Evolutionary conservation across 2,329 filamentous ascomycete genomes (phyloP), one percentile per base, ranked within the genome.

Genomic region (Fusarium sublunatum): DNA sequence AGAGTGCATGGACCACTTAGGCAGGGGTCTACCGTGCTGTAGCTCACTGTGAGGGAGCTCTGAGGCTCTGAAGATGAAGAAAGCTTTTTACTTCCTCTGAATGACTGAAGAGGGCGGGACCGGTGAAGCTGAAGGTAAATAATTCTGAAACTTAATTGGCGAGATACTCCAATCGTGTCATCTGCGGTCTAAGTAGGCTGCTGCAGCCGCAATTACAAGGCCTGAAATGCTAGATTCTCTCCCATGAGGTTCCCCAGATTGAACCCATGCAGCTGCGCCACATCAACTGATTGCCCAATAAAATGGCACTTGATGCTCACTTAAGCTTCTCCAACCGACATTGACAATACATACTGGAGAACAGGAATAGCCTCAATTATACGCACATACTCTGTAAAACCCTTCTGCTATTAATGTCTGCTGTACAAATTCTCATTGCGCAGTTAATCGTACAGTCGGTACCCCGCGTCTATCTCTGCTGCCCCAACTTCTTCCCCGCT

Each of bases 1-100:
- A 48, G 56, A 46, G 40, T 32, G 67, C 50, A 70, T 60, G 65
- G 68, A 70, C 64, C 63, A 70, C 56, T 44, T 57, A 43, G 42
- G 55, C 56, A 60, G 40, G 68, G 62, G 40, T 64, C 32, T 45
- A 34, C 35, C 49, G 31, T 42, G 38, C 35, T 52, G 31, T 42
- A 58, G 44, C 42, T 61, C 24, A 26, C 15, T 56, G 63, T 61
- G 39, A 19, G 19, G 19, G 25, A 25, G 43, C 25, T 31, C 25
- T 29, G 11, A 24, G 44, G 25, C 32, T 35, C 22, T 24, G 12
- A 7, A 34, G n/a, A 9, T 36, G 13, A 11, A 15, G 15, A 19
- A 28, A 28, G 26, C 26, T 28, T 19, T 19, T 19, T 19, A 19
- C 19, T 19, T 19, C 19, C 19, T 19, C 19, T 19, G n/a, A n/a